A percentile compares a stretch with the other conserved stretches of the same genome.
Conservation (phyloP, 1,139 yeast genomes). For the Suhomyces coccinellae region DNA sequence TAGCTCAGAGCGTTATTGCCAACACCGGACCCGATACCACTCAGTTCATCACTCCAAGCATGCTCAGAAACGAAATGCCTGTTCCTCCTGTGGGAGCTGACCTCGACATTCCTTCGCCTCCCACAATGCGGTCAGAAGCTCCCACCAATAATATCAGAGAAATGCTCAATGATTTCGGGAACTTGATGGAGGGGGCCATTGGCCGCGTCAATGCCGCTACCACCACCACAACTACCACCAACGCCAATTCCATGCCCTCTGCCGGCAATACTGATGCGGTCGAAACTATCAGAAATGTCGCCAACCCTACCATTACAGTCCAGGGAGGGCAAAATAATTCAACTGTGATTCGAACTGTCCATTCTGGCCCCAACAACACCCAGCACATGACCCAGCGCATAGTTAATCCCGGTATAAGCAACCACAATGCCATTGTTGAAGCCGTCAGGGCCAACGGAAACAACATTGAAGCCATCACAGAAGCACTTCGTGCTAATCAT, state of each 20-base stretch:
- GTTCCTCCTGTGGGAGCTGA: not conserved
- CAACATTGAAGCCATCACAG: conserved; percentile 1
- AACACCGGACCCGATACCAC: conserved; percentile 6
- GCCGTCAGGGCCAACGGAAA: conserved; percentile 1
- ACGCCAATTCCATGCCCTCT: not conserved
- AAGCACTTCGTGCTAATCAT: not conserved
- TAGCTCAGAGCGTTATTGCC: conserved; percentile 34
- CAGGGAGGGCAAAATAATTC: not conserved
- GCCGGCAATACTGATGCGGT: not conserved
- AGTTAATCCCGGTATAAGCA: not conserved
- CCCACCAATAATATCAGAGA: conserved; percentile 17
- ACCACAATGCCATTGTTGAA: conserved; percentile 1
- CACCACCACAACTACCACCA: conserved; percentile 6
- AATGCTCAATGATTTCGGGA: conserved; percentile 27
- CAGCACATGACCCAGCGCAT: not conserved
- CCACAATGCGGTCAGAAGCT: not conserved
- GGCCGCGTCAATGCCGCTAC: conserved; percentile 4
- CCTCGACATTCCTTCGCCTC: not conserved
- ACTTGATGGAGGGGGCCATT: conserved; percentile 18
- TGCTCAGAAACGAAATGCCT: not conserved
- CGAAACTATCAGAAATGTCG: not conserved
- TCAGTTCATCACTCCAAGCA: conserved; percentile 1
- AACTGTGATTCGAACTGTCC: not conserved
- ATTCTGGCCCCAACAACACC: not conserved
- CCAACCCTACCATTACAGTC: not conserved